Percentiles rank a stretch among this genome's conserved stretches.
Evolutionary conservation across 179 eudicot species (phyloP).

Genomic region (Vitellaria paradoxa): DNA sequence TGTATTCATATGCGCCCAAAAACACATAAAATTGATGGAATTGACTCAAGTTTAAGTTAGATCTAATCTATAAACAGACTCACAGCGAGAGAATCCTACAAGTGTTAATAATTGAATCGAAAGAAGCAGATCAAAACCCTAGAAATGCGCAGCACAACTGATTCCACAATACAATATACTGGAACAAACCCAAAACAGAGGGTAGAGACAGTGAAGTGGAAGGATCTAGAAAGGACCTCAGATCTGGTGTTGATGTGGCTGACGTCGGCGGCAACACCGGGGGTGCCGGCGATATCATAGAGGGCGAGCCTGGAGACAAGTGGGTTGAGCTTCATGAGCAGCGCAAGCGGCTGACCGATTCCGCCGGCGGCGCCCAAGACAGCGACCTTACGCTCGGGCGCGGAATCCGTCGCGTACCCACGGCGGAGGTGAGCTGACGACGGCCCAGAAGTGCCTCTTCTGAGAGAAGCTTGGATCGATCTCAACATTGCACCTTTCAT

Average conservation of each 20-base stretch:
- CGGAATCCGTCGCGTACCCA: slow-evolving; percentile 42
- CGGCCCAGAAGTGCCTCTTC: slow-evolving; percentile 18
- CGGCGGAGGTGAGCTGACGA: slow-evolving; percentile 31
- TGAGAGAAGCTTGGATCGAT: slow-evolving; percentile 42
- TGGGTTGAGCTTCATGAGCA: slow-evolving; percentile 90
- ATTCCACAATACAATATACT: background rate
- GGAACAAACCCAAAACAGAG: background rate
- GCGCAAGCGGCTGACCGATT: slow-evolving; percentile 80
- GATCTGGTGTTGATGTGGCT: slow-evolving; percentile 90
- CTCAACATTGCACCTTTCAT: slow-evolving; percentile 1
- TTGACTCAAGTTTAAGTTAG: no score
- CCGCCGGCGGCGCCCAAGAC: slow-evolving; percentile 92
- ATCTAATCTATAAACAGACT: no score
- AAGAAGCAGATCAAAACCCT: background rate
- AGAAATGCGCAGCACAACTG: background rate
- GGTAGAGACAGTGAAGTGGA: background rate
- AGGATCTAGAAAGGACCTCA: slow-evolving; percentile 26
- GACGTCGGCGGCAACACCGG: slow-evolving; percentile 92
- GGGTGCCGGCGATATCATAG: slow-evolving; percentile 88
- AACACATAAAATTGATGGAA: no score
- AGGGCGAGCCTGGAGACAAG: slow-evolving; percentile 74
- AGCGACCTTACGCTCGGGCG: slow-evolving; percentile 71
- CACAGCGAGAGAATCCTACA: background rate
- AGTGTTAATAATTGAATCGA: background rate
- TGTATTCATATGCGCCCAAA: no score